Evolutionary conservation across 768 basidiomycete genomes (phyloP), one percentile per base, ranked within the genome.

Genomic region (Panellus pusillus): DNA sequence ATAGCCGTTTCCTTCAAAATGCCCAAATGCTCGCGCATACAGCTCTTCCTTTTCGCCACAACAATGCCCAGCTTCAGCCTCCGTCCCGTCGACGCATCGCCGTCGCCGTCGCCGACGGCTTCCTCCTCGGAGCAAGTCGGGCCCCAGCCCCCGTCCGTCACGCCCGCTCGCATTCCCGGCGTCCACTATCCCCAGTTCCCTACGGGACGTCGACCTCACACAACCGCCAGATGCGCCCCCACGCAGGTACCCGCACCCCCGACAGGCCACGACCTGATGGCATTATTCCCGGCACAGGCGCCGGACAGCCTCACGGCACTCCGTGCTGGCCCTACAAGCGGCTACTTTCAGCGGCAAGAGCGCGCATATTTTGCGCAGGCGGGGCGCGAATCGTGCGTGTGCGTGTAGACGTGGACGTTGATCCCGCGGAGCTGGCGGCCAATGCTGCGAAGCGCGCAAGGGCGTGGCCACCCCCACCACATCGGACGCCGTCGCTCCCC

Each of bases 181-280:
- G 86, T 0, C 84, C 85, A 9, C 70, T 87, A 45, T 84, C 86
- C 20, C 86, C 5, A 79, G 76, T 58, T 82, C 82, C 1, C 63
- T 88, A 18, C 74, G 84, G 72, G 87, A 89, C 66, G 73, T 89
- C 61, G 86, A 88, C 65, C 76, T 88, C 44, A 72, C 79, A 0
- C 79, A 80, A 53, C 24, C 20, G 5, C 45, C 76, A 50, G 79
- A 78, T 60, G 71, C 75, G 54, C 66, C 71, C 3, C 70, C 78
- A 3, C 74, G 84, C 52, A 84, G 83, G 58, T 88, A 82, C 65
- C 89, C 15, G 80, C 86, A 1, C 89, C 89, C 1, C 85, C 87
- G 5, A 89, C 86, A 0, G 89, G 89, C 2, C 89, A 91, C 61
- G 87, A 91, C 60, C 79, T 91, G 61, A 91, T 91, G 89, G 86